These are phyloP conservation scores for Rhizopogon sp. DNA, from an alignment of 768 basidiomycete genomes.

Conservation along the genomic window DNA sequence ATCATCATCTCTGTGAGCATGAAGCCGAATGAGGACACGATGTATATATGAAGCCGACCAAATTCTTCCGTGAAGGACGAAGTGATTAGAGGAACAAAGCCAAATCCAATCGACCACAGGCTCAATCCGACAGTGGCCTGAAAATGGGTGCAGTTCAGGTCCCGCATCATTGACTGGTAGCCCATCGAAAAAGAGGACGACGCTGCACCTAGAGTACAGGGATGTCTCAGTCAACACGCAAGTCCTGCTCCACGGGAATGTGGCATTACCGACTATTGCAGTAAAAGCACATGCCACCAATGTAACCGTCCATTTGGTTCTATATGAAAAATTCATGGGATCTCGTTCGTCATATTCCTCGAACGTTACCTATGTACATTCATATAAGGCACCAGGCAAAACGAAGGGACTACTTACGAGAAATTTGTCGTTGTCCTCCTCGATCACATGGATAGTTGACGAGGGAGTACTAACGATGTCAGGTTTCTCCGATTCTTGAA, in stretches of 20 bases:
- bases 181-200: conserved; percentile 48
- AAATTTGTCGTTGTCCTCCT: not conserved
- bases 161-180: conserved; percentile 44
- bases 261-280: conserved; percentile 8
- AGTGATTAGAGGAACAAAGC: conserved; percentile 50
- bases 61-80: conserved; percentile 66
- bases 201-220: conserved; percentile 32
- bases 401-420: not conserved
- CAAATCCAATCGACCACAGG: conserved; percentile 54
- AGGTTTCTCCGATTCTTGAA: not conserved
- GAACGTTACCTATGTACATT: conserved; percentile 26
- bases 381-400: not conserved
- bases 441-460: not conserved
- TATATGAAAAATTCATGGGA: conserved; percentile 26
- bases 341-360: conserved; percentile 28
- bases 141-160: conserved; percentile 36
- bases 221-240: not conserved
- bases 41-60: conserved; percentile 52
- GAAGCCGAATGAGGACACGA: conserved; percentile 43
- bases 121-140: conserved; percentile 41
- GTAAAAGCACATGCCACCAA: conserved; percentile 16
- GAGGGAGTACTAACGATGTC: not conserved
- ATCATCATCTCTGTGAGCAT: conserved; percentile 40
- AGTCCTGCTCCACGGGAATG: not conserved
- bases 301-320: conserved; percentile 31